These are phyloP conservation scores for Colletotrichum sansevieriae DNA, from an alignment of 2,329 filamentous ascomycete species.

Conservation along the genomic window DNA sequence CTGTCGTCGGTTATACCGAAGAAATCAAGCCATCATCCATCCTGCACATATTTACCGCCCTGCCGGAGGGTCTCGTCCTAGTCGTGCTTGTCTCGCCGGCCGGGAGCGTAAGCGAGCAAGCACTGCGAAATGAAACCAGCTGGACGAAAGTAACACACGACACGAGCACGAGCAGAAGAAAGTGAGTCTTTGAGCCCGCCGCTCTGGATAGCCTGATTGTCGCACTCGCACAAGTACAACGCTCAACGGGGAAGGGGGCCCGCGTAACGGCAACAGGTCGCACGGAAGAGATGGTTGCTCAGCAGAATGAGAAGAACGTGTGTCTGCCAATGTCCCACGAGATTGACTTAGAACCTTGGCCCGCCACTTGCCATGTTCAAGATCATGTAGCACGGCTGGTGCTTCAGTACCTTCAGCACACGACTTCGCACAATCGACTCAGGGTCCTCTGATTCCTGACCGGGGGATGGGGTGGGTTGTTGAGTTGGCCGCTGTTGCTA, in stretches of 20 bases:
- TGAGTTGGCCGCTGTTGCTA: neutral
- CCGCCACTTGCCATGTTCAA: slow-evolving; percentile 15
- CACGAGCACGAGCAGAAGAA: neutral
- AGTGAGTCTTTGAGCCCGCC: neutral
- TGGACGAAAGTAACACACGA: neutral
- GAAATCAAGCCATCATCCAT: slow-evolving; percentile 9
- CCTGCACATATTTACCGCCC: neutral
- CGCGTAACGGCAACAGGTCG: slow-evolving; percentile 9
- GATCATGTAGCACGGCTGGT: slow-evolving; percentile 13
- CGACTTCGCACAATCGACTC: neutral
- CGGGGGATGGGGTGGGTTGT: neutral
- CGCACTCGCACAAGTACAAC: neutral
- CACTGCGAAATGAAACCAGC: neutral
- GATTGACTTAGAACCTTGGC: slow-evolving; percentile 21
- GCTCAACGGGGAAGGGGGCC: slow-evolving; percentile 10
- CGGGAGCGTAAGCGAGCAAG: neutral
- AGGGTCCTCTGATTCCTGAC: neutral
- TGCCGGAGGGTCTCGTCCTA: slow-evolving; percentile 17
- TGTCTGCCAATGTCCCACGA: slow-evolving; percentile 1
- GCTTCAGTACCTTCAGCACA: neutral
- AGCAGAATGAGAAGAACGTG: no score
- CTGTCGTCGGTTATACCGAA: neutral
- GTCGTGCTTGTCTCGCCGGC: slow-evolving; percentile 14
- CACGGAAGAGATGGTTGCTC: no score
- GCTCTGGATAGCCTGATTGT: neutral